Percentiles rank a stretch among this genome's conserved stretches.
Evolutionary conservation across 768 basidiomycete genomes (phyloP).

Genomic region (Rossbeevera mucosa): DNA sequence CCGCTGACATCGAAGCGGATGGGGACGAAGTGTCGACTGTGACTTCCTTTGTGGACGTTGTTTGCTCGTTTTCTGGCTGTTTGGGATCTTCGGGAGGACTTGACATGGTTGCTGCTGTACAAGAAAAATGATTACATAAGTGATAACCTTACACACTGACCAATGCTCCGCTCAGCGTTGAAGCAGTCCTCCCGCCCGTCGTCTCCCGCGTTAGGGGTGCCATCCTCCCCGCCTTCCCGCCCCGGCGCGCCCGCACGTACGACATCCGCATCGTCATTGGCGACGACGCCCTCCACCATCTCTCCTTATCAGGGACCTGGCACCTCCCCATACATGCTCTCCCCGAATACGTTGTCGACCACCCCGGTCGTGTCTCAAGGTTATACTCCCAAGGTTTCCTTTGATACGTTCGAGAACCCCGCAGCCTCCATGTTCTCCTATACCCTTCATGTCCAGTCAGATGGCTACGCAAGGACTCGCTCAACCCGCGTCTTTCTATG

Average conservation of each 20-base stretch:
- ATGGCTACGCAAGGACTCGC: conserved; percentile 68
- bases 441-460: conserved; percentile 79
- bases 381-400: conserved; percentile 54
- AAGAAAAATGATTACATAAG: neutral
- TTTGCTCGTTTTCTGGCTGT: neutral
- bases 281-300: conserved; percentile 20
- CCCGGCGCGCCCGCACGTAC: conserved; percentile 13
- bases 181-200: conserved; percentile 38
- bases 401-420: conserved; percentile 84
- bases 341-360: conserved; percentile 16
- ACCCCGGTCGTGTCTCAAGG: conserved; percentile 27
- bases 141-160: conserved; percentile 3
- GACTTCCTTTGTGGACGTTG: conserved; percentile 1
- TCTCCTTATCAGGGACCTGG: conserved; percentile 12
- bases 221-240: conserved; percentile 26
- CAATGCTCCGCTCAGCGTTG: conserved; percentile 49
- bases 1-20: conserved; percentile 17
- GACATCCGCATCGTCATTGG: conserved; percentile 15
- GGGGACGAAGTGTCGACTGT: conserved; percentile 1
- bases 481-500: conserved; percentile 87
- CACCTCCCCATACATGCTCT: conserved; percentile 13
- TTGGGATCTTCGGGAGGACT: neutral
- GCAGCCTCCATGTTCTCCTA: conserved; percentile 83
- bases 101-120: conserved; percentile 11
- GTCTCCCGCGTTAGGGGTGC: conserved; percentile 9